Percentiles rank a stretch among this genome's conserved stretches.
Evolutionary conservation across 352 stramenopile species (phyloP).

Genomic region (Phytopythium oedochilum): DNA sequence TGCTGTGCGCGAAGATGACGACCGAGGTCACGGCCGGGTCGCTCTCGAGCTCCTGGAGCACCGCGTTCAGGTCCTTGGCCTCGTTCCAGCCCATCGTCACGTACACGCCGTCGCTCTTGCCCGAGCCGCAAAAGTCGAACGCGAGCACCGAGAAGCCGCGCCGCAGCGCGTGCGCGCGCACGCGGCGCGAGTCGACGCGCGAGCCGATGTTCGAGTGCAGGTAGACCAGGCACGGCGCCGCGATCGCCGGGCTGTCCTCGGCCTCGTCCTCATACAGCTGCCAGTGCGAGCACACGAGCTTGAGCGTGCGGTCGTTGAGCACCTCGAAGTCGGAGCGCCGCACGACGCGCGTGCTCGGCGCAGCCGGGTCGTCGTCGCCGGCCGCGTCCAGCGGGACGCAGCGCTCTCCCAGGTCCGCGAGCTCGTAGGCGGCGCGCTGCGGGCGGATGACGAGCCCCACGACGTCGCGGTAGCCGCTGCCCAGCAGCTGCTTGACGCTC

Average conservation of each 20-base stretch:
- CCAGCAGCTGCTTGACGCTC: slow-evolving; percentile 70
- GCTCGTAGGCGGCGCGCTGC: slow-evolving; percentile 46
- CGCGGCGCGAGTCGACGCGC: slow-evolving; percentile 56
- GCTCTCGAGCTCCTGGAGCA: slow-evolving; percentile 56
- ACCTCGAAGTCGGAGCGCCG: slow-evolving; percentile 56
- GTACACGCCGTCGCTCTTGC: slow-evolving; percentile 73
- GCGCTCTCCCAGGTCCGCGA: slow-evolving; percentile 40
- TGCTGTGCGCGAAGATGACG: slow-evolving; percentile 78
- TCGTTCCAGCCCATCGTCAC: slow-evolving; percentile 88
- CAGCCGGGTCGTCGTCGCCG: slow-evolving; percentile 9
- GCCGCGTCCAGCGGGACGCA: slow-evolving; percentile 32
- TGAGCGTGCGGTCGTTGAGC: slow-evolving; percentile 63
- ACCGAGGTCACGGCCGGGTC: slow-evolving; percentile 47
- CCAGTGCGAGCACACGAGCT: slow-evolving; percentile 72
- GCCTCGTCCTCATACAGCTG: slow-evolving; percentile 37
- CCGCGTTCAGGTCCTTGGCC: slow-evolving; percentile 57
- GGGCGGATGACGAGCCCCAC: slow-evolving; percentile 75
- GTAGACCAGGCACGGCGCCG: slow-evolving; percentile 65
- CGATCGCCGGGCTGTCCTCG: slow-evolving; percentile 7
- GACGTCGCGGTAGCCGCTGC: slow-evolving; percentile 70
- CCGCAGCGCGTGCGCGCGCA: slow-evolving; percentile 55
- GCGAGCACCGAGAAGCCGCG: slow-evolving; percentile 74
- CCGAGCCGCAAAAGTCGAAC: slow-evolving; percentile 82
- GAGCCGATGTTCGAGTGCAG: slow-evolving; percentile 84
- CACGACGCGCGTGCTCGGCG: slow-evolving; percentile 13